phyloP scores from a whole-genome alignment of 345 rosid genomes.

The Populus nigra region DNA sequence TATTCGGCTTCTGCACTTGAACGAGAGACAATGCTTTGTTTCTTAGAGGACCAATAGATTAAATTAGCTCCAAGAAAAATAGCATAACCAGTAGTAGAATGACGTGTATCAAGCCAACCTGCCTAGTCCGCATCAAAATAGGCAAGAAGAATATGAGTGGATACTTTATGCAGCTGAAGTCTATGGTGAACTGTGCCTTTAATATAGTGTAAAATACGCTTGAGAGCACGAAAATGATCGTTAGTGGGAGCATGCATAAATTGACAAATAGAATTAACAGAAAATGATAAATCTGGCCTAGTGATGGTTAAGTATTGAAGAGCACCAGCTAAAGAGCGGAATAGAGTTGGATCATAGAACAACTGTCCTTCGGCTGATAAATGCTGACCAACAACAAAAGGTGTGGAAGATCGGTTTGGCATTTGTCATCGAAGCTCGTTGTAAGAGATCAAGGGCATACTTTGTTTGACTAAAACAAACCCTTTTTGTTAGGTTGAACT shows the following conservation, averaged over 20 bases:
- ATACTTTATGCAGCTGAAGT: neutral
- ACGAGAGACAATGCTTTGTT: neutral
- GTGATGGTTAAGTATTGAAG: neutral
- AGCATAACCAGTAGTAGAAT: neutral
- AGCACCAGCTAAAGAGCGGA: neutral
- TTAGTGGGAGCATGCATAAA: neutral
- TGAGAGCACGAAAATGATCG: neutral
- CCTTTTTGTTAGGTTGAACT: too few relatives aligned
- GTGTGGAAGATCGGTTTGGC: too few relatives aligned
- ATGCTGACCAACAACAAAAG: too few relatives aligned
- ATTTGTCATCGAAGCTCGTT: too few relatives aligned
- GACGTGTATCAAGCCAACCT: too few relatives aligned
- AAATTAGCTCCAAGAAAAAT: neutral
- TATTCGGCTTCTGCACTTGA: neutral
- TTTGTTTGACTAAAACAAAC: too few relatives aligned
- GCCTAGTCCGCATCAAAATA: neutral
- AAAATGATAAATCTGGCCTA: neutral
- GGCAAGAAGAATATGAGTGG: neutral
- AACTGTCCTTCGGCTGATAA: too few relatives aligned
- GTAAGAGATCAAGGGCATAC: too few relatives aligned
- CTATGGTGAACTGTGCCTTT: neutral
- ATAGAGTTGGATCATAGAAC: too few relatives aligned
- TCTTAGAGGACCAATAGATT: neutral
- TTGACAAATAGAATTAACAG: neutral
- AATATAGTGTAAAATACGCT: neutral